Conservation (phyloP, 345 rosid species). For the Mangifera indica region DNA sequence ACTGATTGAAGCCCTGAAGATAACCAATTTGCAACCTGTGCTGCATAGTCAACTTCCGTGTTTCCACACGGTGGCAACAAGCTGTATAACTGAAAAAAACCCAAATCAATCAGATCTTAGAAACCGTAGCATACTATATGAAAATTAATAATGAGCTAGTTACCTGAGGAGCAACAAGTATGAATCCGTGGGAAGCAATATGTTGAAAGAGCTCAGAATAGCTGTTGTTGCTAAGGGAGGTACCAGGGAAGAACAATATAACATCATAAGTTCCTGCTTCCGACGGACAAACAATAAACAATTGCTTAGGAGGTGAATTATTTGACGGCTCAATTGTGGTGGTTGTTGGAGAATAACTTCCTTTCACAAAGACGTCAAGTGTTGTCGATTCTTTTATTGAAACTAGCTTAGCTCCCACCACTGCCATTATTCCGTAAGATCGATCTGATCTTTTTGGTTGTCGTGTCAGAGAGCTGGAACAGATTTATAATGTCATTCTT, state of each 20-base stretch:
- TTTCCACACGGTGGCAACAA: slow-evolving; percentile 18
- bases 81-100: slow-evolving; percentile 16
- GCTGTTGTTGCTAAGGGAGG: slow-evolving; percentile 20
- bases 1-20: slow-evolving; percentile 15
- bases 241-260: slow-evolving; percentile 41
- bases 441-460: too few relatives aligned
- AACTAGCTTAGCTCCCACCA: not conserved
- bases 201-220: slow-evolving; percentile 33
- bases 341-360: slow-evolving; percentile 4
- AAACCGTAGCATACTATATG: too few relatives aligned
- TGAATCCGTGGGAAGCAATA: slow-evolving; percentile 47
- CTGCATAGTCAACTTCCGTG: slow-evolving; percentile 31
- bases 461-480: too few relatives aligned
- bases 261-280: slow-evolving; percentile 32
- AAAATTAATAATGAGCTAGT: not conserved
- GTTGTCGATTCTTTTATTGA: not conserved
- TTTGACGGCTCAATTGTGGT: not conserved
- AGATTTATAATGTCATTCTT: too few relatives aligned
- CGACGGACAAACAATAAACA: slow-evolving; percentile 31
- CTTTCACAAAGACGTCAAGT: slow-evolving; percentile 8
- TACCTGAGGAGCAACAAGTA: slow-evolving; percentile 54
- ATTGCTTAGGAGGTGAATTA: slow-evolving; percentile 29
- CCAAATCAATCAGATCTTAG: not conserved
- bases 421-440: not conserved
- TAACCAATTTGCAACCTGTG: slow-evolving; percentile 34